Base-by-base conservation (phyloP, 2,329 filamentous ascomycete species). In the Colletotrichum melonis region DNA sequence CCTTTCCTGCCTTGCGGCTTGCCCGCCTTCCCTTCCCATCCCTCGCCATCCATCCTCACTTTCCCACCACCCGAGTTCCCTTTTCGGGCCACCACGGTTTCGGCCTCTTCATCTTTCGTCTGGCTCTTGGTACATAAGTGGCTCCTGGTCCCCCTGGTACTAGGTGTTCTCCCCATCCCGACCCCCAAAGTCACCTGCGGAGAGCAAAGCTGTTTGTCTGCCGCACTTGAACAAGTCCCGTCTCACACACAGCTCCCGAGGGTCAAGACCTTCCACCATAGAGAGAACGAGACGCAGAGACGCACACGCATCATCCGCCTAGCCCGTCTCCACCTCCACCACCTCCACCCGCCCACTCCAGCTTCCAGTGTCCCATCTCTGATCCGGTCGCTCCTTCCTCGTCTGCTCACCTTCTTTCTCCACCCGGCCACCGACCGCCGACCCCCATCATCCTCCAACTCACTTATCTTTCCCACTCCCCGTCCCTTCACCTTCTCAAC, bases 401-500 rank as follows among this genome's bases (percentile, higher is more conserved):
- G 66, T 49, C 58, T 71, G 65, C 66, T 73, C 70, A 71, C 62
- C 74, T 70, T 68, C 42, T 58, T 69, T 38, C 58, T 75, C 65
- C 69, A 74, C 70, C 57, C 66, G 69, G 60, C 58, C 46, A 67
- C 60, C 59, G 65, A 75, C 63, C 63, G 63, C 60, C 59, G 65
- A 75, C 63, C 63, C 66, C 67, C 62, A 59, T 68, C 67, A 24
- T 68, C 64, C 60, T 49, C 63, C 64, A 66, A 66, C 54, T 73
- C 73, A 68, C 63, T 74, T 74, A 64, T 68, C 67, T 71, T 59
- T 70, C 65, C 66, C 66, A 71, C 72, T 42, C 60, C 63, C 62
- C 67, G 32, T 65, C 63, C 52, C 30, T 63, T 69, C 46, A 22
- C 26, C 55, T 24, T 46, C 14, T 57, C 24, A 54, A 24, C 38